A percentile compares a stretch with the other conserved stretches of the same genome.
phyloP scores from a whole-genome alignment of 495 filamentous ascomycete genomes.

The Tuber magnatum region DNA sequence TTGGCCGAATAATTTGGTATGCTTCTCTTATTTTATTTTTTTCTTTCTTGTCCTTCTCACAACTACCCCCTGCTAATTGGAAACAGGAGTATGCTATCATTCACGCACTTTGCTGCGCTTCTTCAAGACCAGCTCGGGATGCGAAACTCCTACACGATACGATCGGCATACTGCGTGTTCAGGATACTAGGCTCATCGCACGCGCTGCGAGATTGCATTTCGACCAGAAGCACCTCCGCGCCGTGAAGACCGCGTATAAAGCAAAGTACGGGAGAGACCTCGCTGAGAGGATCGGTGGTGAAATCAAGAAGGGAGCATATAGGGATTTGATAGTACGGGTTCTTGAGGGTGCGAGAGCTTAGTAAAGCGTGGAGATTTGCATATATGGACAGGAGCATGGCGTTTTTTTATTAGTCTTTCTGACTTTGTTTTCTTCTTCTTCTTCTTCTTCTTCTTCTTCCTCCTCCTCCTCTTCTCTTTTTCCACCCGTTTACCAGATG shows the following conservation, averaged over 20 bases:
- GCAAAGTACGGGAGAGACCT: conserved; percentile 24
- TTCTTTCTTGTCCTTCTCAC: background rate
- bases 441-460: background rate
- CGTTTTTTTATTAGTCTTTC: background rate
- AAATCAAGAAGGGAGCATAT: conserved; percentile 29
- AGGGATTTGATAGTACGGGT: conserved; percentile 30
- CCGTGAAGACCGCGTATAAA: conserved; percentile 27
- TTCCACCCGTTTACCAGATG: background rate
- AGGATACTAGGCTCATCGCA: conserved; percentile 29
- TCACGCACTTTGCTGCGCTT: conserved; percentile 23
- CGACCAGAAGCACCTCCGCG: conserved; percentile 19
- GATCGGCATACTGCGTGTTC: conserved; percentile 21
- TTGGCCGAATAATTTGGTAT: conserved; percentile 28
- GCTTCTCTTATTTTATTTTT: background rate
- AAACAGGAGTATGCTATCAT: conserved; percentile 24
- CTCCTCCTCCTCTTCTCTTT: background rate
- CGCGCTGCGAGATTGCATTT: conserved; percentile 29
- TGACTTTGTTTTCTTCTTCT: background rate
- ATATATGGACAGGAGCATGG: background rate
- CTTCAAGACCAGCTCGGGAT: conserved; percentile 27
- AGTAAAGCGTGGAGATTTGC: background rate
- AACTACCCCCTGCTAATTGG: background rate
- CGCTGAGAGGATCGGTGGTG: conserved; percentile 16
- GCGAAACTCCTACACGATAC: conserved; percentile 34
- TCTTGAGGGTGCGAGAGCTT: conserved; percentile 6